phyloP scores from a whole-genome alignment of 2,329 filamentous ascomycete genomes.

The Simplicillium sp. region DNA sequence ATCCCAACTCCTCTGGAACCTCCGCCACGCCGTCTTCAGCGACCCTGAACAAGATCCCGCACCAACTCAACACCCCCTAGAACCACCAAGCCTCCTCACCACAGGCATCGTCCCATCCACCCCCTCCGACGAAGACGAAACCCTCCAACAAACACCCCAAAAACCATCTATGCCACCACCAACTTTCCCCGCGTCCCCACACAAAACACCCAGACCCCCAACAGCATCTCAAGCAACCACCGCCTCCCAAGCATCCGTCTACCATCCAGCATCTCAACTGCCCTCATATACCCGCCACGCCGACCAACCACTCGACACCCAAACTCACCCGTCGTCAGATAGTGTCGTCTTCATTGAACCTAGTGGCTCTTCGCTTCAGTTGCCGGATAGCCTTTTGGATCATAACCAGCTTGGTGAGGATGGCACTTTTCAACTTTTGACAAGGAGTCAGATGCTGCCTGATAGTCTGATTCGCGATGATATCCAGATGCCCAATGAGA shows the following conservation, averaged over 20 bases:
- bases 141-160: too few species aligned
- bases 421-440: constrained; percentile 35
- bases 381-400: too few species aligned
- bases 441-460: constrained; percentile 43
- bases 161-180: too few species aligned
- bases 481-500: constrained; percentile 15
- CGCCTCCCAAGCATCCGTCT: constrained; percentile 20
- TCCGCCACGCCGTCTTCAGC: constrained; percentile 39
- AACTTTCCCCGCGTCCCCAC: too few species aligned
- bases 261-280: constrained; percentile 7
- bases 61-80: background rate
- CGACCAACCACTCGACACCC: constrained; percentile 12
- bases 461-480: constrained; percentile 32
- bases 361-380: background rate
- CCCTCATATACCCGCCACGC: constrained; percentile 9
- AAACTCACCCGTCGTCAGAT: background rate
- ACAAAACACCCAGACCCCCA: background rate
- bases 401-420: background rate
- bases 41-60: constrained; percentile 12
- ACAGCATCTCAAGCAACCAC: constrained; percentile 25
- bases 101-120: too few species aligned
- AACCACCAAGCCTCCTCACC: constrained; percentile 7
- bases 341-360: background rate
- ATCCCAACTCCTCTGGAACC: constrained; percentile 47
- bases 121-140: too few species aligned